These are phyloP conservation scores for Penicillium longicatenatum DNA, from an alignment of 495 filamentous ascomycete species.

Conservation along the genomic window DNA sequence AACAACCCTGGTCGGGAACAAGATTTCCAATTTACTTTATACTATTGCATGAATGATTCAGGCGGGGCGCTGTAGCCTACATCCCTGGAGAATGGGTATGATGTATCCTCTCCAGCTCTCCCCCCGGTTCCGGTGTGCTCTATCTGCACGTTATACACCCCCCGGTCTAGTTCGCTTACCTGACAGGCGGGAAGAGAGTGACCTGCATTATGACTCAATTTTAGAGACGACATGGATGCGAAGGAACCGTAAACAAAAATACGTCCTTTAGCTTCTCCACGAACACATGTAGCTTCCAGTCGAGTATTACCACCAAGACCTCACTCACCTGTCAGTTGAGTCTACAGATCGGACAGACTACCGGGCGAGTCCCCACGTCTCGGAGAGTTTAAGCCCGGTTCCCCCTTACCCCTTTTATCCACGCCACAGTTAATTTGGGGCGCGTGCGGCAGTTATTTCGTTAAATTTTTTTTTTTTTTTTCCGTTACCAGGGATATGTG, in stretches of 20 bases:
- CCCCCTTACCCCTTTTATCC: conserved; percentile 13
- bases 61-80: background rate
- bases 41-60: background rate
- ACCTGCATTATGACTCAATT: background rate
- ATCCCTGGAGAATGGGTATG: too few relatives aligned
- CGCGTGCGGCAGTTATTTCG: conserved; percentile 9
- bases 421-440: conserved; percentile 14
- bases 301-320: conserved; percentile 33
- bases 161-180: background rate
- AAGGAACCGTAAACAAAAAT: too few relatives aligned
- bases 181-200: background rate
- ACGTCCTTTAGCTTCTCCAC: too few relatives aligned
- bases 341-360: conserved; percentile 37
- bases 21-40: conserved; percentile 11
- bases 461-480: background rate
- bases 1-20: conserved; percentile 12
- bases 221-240: background rate
- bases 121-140: background rate
- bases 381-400: conserved; percentile 25
- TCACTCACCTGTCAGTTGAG: conserved; percentile 23
- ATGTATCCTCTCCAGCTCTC: background rate
- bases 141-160: background rate
- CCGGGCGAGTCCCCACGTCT: conserved; percentile 32
- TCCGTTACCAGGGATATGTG: background rate
- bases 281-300: background rate